Base-by-base conservation (phyloP, 2,329 filamentous ascomycete species). In the Fusarium foetens region DNA sequence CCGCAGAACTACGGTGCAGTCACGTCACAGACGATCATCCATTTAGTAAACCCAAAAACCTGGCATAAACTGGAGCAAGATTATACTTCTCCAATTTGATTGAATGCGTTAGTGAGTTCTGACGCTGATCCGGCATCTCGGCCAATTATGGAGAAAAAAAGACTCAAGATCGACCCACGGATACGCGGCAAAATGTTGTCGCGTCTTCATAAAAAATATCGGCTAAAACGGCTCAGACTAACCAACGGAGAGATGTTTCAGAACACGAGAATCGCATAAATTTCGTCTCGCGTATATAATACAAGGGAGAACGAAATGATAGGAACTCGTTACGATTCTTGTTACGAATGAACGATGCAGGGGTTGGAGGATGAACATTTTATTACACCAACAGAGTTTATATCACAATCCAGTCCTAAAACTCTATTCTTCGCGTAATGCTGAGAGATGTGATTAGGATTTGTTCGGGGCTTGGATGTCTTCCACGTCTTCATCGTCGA, bases 401-500 rank as follows among this genome's bases (percentile, higher is more conserved):
- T 13, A 53, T 29, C 35, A 53, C 49, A 53, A 29, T 39, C 49
- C 35, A 53, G 33, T 17, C 10, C 10, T n/a, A 2, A 27, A 53
- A 25, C 48, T 25, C 49, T 39, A 27, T 39, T 6, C 19, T 3
- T 53, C 25, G 33, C 35, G 33, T 53, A 39, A 17, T 25, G 1
- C 0, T n/a, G 14, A 53, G 25, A 29, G 10, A 53, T 29, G 14
- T 53, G 33, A 39, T 53, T 39, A 66, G 6, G 53, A 46, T 11
- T 66, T 66, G 33, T 23, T 31, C 6, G 29, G 12, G 21, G 33
- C n/a, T 12, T 48, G 58, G 1, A 48, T 29, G 19, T 68, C 65
- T 33, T 69, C 66, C 8, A 68, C 66, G 7, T 58, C 67, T 5
- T 73, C 71, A 16, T 70, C 70, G 13, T 73, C 66, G 25, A 70